Percentiles rank a stretch among this genome's conserved stretches.
These are phyloP conservation scores for Gnaphalium uliginosum DNA, from an alignment of 129 eudicot species.

Conservation along the genomic window DNA sequence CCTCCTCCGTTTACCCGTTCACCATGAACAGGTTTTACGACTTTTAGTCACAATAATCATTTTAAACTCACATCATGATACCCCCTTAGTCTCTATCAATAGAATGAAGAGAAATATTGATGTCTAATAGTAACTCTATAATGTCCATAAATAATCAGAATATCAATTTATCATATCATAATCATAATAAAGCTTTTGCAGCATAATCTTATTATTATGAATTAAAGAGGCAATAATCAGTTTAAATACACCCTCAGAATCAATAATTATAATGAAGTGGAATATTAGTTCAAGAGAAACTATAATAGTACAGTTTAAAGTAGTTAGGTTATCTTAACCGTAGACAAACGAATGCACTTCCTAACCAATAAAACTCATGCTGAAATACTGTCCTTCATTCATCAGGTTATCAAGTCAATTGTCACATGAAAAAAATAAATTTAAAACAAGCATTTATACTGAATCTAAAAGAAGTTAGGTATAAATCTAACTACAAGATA, in stretches of 20 bases:
- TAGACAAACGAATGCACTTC: neutral
- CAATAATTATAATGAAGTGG: conserved; percentile 1
- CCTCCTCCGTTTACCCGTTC: too few relatives aligned
- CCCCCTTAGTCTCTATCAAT: neutral
- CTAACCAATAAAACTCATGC: neutral
- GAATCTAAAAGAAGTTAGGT: neutral
- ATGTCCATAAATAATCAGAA: neutral
- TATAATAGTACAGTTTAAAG: neutral
- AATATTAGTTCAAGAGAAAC: neutral
- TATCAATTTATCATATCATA: too few relatives aligned
- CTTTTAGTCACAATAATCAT: neutral
- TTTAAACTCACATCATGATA: neutral
- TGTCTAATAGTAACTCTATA: neutral
- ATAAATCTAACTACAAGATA: neutral
- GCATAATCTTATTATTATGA: neutral
- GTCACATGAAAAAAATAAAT: neutral
- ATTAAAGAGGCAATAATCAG: neutral
- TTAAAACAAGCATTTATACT: neutral
- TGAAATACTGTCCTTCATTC: neutral
- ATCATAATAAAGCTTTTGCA: neutral
- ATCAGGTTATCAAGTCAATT: neutral
- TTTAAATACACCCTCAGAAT: neutral
- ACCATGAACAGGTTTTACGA: neutral
- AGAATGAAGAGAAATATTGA: conserved; percentile 3
- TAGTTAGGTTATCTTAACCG: conserved; percentile 2